phyloP scores from a whole-genome alignment of 1,284 basidiomycete genomes.

The Mycosarcoma mackinlayi region DNA sequence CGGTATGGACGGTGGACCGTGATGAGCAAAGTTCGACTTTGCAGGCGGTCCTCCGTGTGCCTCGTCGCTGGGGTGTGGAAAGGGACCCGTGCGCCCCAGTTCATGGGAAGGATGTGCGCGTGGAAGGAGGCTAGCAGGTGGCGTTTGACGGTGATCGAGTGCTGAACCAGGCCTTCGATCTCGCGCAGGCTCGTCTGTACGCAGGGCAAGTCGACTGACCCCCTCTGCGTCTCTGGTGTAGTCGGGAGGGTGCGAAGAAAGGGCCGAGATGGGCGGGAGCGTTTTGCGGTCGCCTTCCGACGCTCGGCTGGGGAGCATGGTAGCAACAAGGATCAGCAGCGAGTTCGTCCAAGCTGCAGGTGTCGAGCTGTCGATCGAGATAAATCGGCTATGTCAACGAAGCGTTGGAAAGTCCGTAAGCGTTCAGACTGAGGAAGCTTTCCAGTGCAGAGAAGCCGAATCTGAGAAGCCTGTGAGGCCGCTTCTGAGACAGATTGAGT shows the following conservation, averaged over 20 bases:
- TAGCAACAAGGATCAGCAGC: neutral
- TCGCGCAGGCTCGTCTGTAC: slow-evolving; percentile 13
- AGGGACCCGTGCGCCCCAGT: slow-evolving; percentile 11
- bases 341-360: no score
- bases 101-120: slow-evolving; percentile 16
- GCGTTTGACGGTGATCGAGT: slow-evolving; percentile 16
- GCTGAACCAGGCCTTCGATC: slow-evolving; percentile 17
- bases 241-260: slow-evolving; percentile 16
- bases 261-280: slow-evolving; percentile 31
- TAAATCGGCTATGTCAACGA: no score
- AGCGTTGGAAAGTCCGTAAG: no score
- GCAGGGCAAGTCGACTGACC: slow-evolving; percentile 1
- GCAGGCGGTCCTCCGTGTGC: slow-evolving; percentile 5
- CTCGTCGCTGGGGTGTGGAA: slow-evolving; percentile 13
- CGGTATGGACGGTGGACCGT: slow-evolving; percentile 15
- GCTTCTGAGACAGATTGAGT: no score
- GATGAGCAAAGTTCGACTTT: slow-evolving; percentile 5
- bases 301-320: slow-evolving; percentile 20
- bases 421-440: neutral
- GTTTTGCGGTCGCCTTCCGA: slow-evolving; percentile 33
- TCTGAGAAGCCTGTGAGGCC: no score
- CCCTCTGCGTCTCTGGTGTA: slow-evolving; percentile 3
- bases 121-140: slow-evolving; percentile 14
- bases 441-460: neutral
- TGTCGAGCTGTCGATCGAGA: no score